Percentiles rank a stretch among this genome's conserved stretches.
Evolutionary conservation across 305 asterid species (phyloP).

Genomic region (Fraxinus ornus): DNA sequence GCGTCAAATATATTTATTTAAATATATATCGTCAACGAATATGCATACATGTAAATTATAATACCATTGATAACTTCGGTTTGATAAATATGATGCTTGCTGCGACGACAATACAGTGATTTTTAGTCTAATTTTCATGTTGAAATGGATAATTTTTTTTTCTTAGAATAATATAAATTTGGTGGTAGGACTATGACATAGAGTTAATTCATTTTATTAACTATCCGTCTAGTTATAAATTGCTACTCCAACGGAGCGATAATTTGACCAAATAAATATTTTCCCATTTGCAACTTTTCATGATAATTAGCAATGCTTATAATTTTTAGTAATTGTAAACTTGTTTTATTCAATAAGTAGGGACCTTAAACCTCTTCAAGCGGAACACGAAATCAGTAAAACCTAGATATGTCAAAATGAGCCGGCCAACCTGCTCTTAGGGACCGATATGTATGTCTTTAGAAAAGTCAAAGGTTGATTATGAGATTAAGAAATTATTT

Average conservation of each 20-base stretch:
- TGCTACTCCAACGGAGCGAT: not conserved
- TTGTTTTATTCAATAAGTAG: not conserved
- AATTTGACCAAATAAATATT: not conserved
- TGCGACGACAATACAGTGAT: not conserved
- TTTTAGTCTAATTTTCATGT: not conserved
- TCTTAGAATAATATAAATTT: not conserved
- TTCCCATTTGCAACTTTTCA: not conserved
- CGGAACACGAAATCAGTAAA: not conserved
- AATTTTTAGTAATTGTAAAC: not conserved
- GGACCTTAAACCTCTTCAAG: not conserved
- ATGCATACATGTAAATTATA: too few relatives aligned
- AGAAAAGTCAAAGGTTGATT: too few relatives aligned
- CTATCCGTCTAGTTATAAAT: not conserved
- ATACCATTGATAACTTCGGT: not conserved
- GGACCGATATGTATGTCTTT: too few relatives aligned
- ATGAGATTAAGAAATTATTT: too few relatives aligned
- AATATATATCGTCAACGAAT: too few relatives aligned
- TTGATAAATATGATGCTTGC: not conserved
- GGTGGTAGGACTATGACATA: not conserved
- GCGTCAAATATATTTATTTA: too few relatives aligned
- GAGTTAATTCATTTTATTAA: not conserved
- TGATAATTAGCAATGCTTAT: not conserved
- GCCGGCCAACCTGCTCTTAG: too few relatives aligned
- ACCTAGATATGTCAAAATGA: too few relatives aligned
- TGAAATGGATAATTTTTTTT: not conserved